Evolutionary conservation across 352 stramenopile genomes (phyloP).

Genomic region (Pythium brassicae): DNA sequence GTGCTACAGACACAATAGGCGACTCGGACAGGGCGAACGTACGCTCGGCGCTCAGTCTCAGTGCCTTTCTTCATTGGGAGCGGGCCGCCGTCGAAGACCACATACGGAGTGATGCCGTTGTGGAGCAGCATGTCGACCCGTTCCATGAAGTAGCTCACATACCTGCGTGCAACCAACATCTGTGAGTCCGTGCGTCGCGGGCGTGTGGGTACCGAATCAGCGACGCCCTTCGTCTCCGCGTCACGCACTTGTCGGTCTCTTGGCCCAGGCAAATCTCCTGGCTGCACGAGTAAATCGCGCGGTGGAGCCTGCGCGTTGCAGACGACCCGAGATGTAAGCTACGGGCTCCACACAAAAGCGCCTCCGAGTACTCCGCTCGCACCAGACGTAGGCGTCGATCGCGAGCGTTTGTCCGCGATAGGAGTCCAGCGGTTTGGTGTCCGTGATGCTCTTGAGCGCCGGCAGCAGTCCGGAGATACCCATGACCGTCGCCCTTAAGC

Average conservation of each 20-base stretch:
- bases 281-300: constrained; percentile 70
- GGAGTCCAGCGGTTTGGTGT: constrained; percentile 41
- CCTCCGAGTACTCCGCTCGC: background rate
- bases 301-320: constrained; percentile 55
- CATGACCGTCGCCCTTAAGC: constrained; percentile 18
- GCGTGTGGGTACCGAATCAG: too few species aligned
- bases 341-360: background rate
- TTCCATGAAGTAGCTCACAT: constrained; percentile 76
- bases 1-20: too few species aligned
- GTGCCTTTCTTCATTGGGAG: constrained; percentile 78
- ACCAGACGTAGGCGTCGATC: constrained; percentile 85
- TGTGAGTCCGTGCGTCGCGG: background rate
- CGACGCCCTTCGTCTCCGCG: background rate
- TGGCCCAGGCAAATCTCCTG: constrained; percentile 67
- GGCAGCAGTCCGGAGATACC: constrained; percentile 55
- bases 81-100: constrained; percentile 72
- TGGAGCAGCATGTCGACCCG: constrained; percentile 42
- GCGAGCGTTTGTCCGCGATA: constrained; percentile 66
- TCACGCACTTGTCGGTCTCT: constrained; percentile 62
- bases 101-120: constrained; percentile 62
- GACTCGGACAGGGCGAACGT: constrained; percentile 12
- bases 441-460: constrained; percentile 76
- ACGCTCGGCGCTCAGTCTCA: constrained; percentile 67
- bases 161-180: constrained; percentile 25
- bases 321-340: too few species aligned